Base-by-base conservation (phyloP, 148 eudicot species). In the Camellia lanceoleosa region DNA sequence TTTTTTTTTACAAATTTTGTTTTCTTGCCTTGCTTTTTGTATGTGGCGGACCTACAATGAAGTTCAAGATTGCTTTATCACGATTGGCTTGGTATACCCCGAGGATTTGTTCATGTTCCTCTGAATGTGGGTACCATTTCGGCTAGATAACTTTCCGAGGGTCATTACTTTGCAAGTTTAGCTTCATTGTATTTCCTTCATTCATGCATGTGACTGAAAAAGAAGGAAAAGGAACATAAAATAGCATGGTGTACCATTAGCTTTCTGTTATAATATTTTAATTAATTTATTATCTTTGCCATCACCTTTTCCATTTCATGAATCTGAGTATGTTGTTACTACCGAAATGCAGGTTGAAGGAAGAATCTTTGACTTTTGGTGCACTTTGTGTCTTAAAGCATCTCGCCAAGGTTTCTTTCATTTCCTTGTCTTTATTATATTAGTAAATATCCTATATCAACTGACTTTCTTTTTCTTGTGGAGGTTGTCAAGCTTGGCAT, bases 331-430 rank as follows among this genome's bases (percentile, higher is more conserved):
- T 69, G 41, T 61, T 70, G 69, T 82, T 49, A 68, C 80, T 69
- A 59, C 78, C 94, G 99, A 96, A 94, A 91, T 96, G 98, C 93
- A 92, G n/a, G 86, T 79, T 96, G 88, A 93, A 97, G 83, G 99
- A 97, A 85, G 95, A 97, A 76, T 88, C 94, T 71, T 67, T 87
- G 82, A 94, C 95, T 83, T 94, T 94, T 89, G 97, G 99, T 58
- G 92, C 99, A 75, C 94, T 97, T 44, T 90, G 90, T 85, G 99
- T 94, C 71, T 80, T 97, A 77, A 94, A 97, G 85, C 99, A 97
- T 90, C 94, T 94, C 94, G 82, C 99, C 99, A 80, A 97, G 99
- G 99, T 96, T 86, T 60, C 16, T 75, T 67, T 82, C 73, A 76
- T 55, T 68, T 61, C 65, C 56, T 3, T 67, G 23, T 14, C 49